Conservation (phyloP, 768 basidiomycete genomes). For the Floccularia luteovirens region DNA sequence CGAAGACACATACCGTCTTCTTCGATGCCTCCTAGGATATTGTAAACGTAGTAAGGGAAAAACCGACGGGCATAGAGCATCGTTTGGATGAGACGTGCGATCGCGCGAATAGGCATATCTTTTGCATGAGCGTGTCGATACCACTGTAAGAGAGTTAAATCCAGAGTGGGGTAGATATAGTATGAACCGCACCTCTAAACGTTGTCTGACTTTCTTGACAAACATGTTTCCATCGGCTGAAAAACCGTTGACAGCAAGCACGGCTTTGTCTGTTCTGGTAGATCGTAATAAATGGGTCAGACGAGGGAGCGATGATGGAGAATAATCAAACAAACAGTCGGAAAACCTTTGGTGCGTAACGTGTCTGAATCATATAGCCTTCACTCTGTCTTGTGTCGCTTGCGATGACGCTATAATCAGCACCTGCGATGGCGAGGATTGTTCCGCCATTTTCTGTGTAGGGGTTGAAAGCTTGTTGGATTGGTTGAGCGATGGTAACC, state of each 20-base stretch:
- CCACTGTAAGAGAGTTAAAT: constrained; percentile 51
- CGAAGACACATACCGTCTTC: constrained; percentile 76
- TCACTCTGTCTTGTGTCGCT: constrained; percentile 96
- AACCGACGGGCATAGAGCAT: constrained; percentile 95
- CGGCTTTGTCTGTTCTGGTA: constrained; percentile 82
- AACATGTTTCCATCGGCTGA: constrained; percentile 97
- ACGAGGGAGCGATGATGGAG: constrained; percentile 3
- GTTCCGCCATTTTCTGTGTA: constrained; percentile 95
- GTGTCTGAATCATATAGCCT: constrained; percentile 96
- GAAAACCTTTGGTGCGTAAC: constrained; percentile 95
- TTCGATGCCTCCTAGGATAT: constrained; percentile 93
- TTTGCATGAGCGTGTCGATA: constrained; percentile 96
- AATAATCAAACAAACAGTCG: constrained; percentile 56
- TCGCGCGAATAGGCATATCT: constrained; percentile 93
- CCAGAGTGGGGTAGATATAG: constrained; percentile 1
- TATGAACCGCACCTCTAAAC: constrained; percentile 70
- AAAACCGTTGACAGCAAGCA: constrained; percentile 94
- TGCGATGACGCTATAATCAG: constrained; percentile 90
- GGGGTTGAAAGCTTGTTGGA: constrained; percentile 72
- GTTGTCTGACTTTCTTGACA: constrained; percentile 92
- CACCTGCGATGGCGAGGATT: constrained; percentile 92
- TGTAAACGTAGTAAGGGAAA: constrained; percentile 98
- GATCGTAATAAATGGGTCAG: constrained; percentile 6
- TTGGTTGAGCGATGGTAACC: constrained; percentile 28
- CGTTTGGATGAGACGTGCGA: constrained; percentile 97